Conservation (phyloP, 306 rosid species). For the Lathyrus sativus region DNA sequence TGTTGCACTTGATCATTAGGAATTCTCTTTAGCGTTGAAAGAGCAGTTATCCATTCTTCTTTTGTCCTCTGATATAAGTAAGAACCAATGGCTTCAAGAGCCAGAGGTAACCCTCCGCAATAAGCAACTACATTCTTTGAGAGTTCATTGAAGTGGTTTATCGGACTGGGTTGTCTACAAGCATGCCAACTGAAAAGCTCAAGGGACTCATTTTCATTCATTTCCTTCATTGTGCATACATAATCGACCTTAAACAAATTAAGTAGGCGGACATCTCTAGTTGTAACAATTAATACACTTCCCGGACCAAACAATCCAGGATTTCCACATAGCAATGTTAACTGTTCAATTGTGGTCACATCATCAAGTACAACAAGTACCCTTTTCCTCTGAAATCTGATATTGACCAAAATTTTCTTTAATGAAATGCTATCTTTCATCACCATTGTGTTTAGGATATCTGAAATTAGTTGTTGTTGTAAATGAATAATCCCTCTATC, state of each 20-base stretch:
- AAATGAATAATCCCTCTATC: neutral
- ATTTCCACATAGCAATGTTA: neutral
- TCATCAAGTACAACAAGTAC: conserved; percentile 18
- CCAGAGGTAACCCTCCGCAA: neutral
- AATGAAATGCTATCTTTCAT: no score
- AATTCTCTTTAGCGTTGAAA: neutral
- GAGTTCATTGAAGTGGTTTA: neutral
- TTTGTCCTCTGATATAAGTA: neutral
- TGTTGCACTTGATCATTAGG: neutral
- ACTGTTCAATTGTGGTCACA: conserved; percentile 7
- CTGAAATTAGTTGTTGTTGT: neutral
- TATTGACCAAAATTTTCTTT: no score
- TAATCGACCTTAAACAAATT: neutral
- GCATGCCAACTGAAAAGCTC: conserved; percentile 4
- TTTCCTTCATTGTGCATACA: neutral
- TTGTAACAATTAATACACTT: conserved; percentile 31
- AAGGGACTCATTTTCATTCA: neutral
- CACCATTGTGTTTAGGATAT: no score
- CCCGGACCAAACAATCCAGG: neutral
- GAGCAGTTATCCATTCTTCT: neutral
- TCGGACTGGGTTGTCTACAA: neutral
- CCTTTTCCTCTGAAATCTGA: no score
- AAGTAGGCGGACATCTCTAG: neutral
- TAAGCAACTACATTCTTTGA: neutral
- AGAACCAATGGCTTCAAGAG: conserved; percentile 5